phyloP scores from a whole-genome alignment of 257 asterid genomes.

The Solanum clarkiae region DNA sequence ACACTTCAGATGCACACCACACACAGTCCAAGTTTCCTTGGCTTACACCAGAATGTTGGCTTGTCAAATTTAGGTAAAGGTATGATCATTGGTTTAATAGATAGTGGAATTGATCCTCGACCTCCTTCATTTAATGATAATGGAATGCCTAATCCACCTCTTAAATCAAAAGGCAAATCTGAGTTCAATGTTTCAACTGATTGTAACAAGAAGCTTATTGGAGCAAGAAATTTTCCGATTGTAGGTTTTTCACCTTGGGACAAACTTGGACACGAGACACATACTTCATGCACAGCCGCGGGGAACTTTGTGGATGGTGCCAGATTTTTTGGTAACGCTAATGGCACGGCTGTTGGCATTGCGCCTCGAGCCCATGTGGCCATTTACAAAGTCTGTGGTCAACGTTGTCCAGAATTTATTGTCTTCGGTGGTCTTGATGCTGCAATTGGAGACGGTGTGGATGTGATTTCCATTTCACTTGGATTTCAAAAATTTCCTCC shows the following conservation, averaged over 20 bases:
- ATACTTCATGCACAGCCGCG: not conserved
- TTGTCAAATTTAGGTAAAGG: not conserved
- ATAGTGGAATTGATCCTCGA: not conserved
- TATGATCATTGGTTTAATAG: not conserved
- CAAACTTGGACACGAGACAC: not conserved
- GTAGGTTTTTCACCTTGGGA: not conserved
- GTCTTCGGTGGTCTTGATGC: not conserved
- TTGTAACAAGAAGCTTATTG: conserved; percentile 1
- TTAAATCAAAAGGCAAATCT: conserved; percentile 2
- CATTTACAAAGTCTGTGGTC: not conserved
- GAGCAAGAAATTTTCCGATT: not conserved
- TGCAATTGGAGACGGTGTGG: conserved; percentile 5
- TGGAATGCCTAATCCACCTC: conserved; percentile 1
- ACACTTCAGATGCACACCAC: not conserved
- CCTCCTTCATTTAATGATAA: not conserved
- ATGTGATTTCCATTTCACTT: not conserved
- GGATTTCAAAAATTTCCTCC: not conserved
- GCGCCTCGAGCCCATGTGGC: not conserved
- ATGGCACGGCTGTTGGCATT: not conserved
- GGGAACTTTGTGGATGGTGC: not conserved
- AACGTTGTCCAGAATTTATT: not conserved
- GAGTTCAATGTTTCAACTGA: not conserved
- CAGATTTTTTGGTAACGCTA: not conserved
- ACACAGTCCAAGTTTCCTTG: not conserved
- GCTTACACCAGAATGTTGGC: not conserved